Base-by-base conservation (phyloP, 768 basidiomycete species). In the Cyclocybe cylindracea region DNA sequence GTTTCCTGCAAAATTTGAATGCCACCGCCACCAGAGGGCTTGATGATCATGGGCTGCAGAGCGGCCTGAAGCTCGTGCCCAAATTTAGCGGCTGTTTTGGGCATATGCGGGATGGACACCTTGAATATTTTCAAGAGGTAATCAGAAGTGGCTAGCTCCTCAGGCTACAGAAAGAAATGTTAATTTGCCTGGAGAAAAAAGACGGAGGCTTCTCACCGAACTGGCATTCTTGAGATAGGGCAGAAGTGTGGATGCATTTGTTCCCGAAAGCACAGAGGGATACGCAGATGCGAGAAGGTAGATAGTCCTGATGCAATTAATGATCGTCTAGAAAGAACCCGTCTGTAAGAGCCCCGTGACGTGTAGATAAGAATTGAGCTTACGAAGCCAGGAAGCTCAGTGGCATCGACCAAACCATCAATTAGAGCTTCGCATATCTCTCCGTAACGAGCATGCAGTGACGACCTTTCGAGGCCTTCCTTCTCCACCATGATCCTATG, bases 31-130 rank as follows among this genome's bases (percentile, higher is more conserved):
- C 78, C 76, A 0, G 86, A 83, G 4, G 93, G 94, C 61, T 91
- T 93, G 60, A 91, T 78, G 38, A 99, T 87, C 94, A 98, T 94
- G 0, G 91, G 90, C 57, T 96, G 84, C 9, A 98, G 74, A 6
- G 84, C 78, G 5, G 75, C 66, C 59, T 96, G 94, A 13, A 99
- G 76, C 46, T 95, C 91, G 36, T 85, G 80, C 0, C 90, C 94
- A 63, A 98, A 98, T 59, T 89, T 94, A 10, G 82, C 78, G 0
- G 92, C 88, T 0, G 92, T 93, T 70, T 89, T 91, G 0, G 94
- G 93, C 87, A 96, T 89, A 56, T 86, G 79, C 2, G 92, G 91
- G 32, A 98, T 86, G 2, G 86, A 86, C 13, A 80, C 80, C 31
- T 90, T 80, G 73, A 97, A 98, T 38, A 96, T 91, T 56, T 89